Percentiles rank a stretch among this genome's conserved stretches.
These are phyloP conservation scores for Pythium biforme DNA, from an alignment of 352 stramenopile genomes.

Conservation along the genomic window DNA sequence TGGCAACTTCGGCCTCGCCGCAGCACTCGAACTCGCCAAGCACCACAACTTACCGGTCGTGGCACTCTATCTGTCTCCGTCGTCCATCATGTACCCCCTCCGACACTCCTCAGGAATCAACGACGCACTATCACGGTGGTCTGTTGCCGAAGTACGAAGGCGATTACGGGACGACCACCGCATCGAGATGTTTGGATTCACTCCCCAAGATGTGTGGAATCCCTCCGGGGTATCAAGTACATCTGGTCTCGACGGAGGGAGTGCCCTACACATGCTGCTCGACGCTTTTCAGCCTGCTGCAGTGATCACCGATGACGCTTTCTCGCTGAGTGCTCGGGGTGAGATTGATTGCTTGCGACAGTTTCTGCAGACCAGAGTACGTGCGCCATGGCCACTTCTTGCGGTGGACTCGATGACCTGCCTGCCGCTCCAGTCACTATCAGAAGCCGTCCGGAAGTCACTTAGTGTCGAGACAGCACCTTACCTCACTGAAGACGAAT, in stretches of 20 bases:
- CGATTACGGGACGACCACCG: conserved; percentile 34
- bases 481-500: conserved; percentile 20
- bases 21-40: conserved; percentile 44
- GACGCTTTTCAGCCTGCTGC: conserved; percentile 11
- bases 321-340: conserved; percentile 12
- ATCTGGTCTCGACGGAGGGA: conserved; percentile 10
- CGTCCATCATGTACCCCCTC: conserved; percentile 49
- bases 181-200: conserved; percentile 50
- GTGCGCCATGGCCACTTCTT: conserved; percentile 48
- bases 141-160: conserved; percentile 45
- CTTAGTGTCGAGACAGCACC: conserved; percentile 29
- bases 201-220: conserved; percentile 24
- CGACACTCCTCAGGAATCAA: conserved; percentile 52
- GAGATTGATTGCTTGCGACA: conserved; percentile 24
- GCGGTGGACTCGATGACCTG: conserved; percentile 59
- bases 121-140: conserved; percentile 59
- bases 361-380: conserved; percentile 31
- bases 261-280: conserved; percentile 14
- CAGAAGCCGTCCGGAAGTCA: conserved; percentile 35
- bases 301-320: conserved; percentile 27
- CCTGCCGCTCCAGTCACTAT: conserved; percentile 44
- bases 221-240: conserved; percentile 25
- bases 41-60: conserved; percentile 44
- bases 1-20: conserved; percentile 61
- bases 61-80: conserved; percentile 43